These are phyloP conservation scores for Penicillium verhagenii DNA, from an alignment of 495 filamentous ascomycete genomes.

Conservation along the genomic window DNA sequence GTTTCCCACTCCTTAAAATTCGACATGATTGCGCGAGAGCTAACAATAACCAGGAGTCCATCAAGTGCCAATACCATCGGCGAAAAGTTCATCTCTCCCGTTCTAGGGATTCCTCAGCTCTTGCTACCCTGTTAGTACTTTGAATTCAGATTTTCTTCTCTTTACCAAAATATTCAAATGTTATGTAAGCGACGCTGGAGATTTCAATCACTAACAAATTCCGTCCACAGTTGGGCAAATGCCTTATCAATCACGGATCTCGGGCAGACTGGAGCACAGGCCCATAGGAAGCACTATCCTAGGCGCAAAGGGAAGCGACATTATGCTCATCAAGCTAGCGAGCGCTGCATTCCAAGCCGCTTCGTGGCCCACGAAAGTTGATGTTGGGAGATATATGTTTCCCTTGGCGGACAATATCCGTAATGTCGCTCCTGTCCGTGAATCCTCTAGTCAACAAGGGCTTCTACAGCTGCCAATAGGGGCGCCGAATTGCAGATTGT, in stretches of 20 bases:
- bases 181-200: too few species aligned
- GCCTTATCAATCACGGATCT: not conserved
- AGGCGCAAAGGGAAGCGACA: not conserved
- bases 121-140: not conserved
- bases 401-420: not conserved
- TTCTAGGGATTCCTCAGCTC: not conserved
- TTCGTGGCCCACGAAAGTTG: not conserved
- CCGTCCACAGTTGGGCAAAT: not conserved
- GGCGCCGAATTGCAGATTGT: not conserved
- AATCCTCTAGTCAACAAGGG: not conserved
- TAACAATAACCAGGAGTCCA: not conserved
- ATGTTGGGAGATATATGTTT: not conserved
- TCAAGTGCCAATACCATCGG: not conserved
- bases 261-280: not conserved
- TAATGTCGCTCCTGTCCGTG: not conserved
- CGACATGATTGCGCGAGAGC: not conserved
- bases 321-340: not conserved
- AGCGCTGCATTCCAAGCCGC: not conserved
- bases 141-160: too few species aligned
- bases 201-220: too few species aligned
- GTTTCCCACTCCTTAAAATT: not conserved
- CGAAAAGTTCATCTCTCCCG: not conserved
- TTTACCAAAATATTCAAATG: too few species aligned
- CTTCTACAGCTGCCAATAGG: not conserved
- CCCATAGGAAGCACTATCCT: not conserved